Conservation (phyloP, 257 asterid genomes). For the Solanum rostratum region DNA sequence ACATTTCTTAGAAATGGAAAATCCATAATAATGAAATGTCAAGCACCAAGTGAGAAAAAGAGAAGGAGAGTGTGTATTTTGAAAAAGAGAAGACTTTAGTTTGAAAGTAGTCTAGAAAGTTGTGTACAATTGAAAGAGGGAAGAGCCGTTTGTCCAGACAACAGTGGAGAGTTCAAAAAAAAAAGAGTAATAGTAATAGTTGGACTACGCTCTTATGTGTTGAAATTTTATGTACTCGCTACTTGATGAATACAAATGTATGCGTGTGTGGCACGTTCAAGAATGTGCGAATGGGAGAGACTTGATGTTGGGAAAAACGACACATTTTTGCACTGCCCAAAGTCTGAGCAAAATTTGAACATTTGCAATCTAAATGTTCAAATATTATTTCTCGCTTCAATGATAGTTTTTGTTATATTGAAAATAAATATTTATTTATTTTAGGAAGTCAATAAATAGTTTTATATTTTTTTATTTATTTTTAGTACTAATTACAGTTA, state of each 20-base stretch:
- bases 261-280: neutral
- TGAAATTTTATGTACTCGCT: neutral
- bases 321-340: slow-evolving; percentile 46
- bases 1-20: slow-evolving; percentile 28
- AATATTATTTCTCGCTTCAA: too few relatives aligned
- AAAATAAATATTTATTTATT: too few relatives aligned
- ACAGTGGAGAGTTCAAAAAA: slow-evolving; percentile 12
- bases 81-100: slow-evolving; percentile 21
- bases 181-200: neutral
- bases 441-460: too few relatives aligned
- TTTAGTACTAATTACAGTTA: too few relatives aligned
- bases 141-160: slow-evolving; percentile 35
- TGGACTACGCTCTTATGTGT: neutral
- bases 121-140: slow-evolving; percentile 17
- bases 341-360: slow-evolving; percentile 18
- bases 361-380: neutral
- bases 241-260: neutral
- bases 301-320: slow-evolving; percentile 20
- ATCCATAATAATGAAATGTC: slow-evolving; percentile 27
- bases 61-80: neutral
- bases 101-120: slow-evolving; percentile 23
- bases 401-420: too few relatives aligned
- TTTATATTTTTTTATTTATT: too few relatives aligned
- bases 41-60: slow-evolving; percentile 1
- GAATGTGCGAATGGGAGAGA: neutral